Conservation (phyloP, 176 grass and related monocot genomes). For the Raddia distichophylla region DNA sequence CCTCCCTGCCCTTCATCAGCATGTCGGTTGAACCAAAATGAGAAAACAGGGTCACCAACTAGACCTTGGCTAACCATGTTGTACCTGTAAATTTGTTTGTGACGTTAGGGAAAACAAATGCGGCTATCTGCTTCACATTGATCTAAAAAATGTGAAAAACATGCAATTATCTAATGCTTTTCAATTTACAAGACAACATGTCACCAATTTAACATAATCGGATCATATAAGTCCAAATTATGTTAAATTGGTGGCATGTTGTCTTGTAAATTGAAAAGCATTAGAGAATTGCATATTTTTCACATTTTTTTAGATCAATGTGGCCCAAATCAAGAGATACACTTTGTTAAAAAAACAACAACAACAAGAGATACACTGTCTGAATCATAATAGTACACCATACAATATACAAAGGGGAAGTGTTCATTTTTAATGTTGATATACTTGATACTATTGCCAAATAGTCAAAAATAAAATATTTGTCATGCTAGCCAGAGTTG, state of each 20-base stretch:
- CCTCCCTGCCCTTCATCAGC: conserved; percentile 77
- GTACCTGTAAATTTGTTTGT: conserved; percentile 57
- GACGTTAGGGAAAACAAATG: conserved; percentile 17
- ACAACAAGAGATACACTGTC: neutral
- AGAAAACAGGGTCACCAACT: conserved; percentile 81
- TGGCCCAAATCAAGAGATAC: too few relatives aligned
- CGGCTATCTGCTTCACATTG: neutral
- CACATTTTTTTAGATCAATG: neutral
- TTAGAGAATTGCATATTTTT: conserved; percentile 10
- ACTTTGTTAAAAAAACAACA: too few relatives aligned
- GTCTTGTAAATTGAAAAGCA: neutral
- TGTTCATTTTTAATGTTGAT: neutral
- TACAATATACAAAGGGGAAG: neutral
- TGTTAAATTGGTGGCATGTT: neutral
- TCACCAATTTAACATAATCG: neutral
- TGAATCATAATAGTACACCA: conserved; percentile 15
- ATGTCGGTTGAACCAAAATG: conserved; percentile 95
- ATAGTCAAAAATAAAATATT: neutral
- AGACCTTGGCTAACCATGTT: conserved; percentile 84
- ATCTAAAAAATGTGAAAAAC: neutral
- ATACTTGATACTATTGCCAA: neutral
- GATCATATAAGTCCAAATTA: neutral
- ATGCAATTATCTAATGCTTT: neutral
- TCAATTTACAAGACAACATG: neutral
- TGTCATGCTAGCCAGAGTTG: neutral